These are phyloP conservation scores for Linnemannia exigua DNA, from an alignment of 192 early-diverging fungal species.

Conservation along the genomic window DNA sequence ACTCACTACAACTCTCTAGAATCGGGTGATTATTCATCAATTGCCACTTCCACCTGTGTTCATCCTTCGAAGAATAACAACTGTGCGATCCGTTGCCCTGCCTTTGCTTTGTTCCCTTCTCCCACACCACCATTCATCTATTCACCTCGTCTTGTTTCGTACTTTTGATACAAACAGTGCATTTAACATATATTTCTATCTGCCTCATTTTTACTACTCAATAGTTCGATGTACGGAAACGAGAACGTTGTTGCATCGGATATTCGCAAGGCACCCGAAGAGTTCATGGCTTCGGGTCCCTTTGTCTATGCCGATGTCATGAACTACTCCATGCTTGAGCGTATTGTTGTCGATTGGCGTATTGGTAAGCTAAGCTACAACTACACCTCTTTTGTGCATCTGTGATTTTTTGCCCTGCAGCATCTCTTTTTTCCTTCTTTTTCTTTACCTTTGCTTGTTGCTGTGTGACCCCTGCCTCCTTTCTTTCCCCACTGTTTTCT, in stretches of 20 bases:
- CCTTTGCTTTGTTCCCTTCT: background rate
- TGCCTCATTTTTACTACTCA: background rate
- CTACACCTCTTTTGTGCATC: conserved; percentile 1
- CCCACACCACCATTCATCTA: background rate
- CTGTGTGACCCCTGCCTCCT: background rate
- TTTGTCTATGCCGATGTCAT: conserved; percentile 78
- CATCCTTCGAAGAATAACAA: background rate
- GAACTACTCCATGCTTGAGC: conserved; percentile 73
- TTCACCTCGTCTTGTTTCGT: conserved; percentile 36
- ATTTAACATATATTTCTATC: too few species aligned
- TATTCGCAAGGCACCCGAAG: conserved; percentile 71
- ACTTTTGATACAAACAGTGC: conserved; percentile 30
- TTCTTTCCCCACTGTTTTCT: conserved; percentile 3
- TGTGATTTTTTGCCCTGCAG: background rate
- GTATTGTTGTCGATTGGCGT: conserved; percentile 72
- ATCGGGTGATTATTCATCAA: background rate
- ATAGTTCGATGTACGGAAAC: conserved; percentile 65
- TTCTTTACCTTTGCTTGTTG: too few species aligned
- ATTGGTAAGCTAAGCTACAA: conserved; percentile 56
- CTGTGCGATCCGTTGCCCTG: background rate
- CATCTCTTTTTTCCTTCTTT: background rate
- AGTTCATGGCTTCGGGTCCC: conserved; percentile 63
- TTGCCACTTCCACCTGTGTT: background rate
- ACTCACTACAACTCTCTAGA: background rate
- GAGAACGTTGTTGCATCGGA: conserved; percentile 77